Evolutionary conservation across 176 grass and related monocot species (phyloP).

Genomic region (Chrysopogon serrulatus): DNA sequence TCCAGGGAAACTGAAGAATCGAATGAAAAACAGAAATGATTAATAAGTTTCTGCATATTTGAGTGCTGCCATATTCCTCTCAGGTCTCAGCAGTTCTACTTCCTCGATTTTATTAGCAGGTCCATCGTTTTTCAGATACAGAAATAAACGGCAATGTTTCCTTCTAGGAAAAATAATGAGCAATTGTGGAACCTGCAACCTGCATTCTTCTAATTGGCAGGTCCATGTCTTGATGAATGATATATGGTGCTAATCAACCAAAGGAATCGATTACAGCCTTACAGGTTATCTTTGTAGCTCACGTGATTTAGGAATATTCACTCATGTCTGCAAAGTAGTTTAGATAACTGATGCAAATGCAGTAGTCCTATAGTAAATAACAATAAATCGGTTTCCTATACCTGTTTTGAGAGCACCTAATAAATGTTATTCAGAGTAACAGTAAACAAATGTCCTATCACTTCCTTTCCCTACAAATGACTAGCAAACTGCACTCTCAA

Average conservation of each 20-base stretch:
- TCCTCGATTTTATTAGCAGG: neutral
- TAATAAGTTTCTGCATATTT: conserved; percentile 11
- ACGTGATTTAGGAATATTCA: neutral
- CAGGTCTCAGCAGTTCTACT: neutral
- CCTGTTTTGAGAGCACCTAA: neutral
- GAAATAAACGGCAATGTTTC: neutral
- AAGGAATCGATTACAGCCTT: neutral
- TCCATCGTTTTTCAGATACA: neutral
- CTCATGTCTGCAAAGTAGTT: neutral
- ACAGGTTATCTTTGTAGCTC: neutral
- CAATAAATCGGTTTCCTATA: neutral
- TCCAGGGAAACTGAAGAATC: conserved; percentile 39
- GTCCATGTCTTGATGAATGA: neutral
- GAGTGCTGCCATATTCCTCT: neutral
- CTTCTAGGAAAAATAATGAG: neutral
- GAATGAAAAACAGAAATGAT: conserved; percentile 8
- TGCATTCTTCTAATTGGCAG: neutral
- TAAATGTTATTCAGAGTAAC: neutral
- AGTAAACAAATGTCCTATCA: neutral
- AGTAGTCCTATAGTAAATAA: neutral
- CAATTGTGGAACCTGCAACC: neutral
- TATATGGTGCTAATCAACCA: neutral
- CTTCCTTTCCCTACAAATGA: neutral
- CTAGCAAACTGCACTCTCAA: neutral
- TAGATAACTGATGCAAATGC: neutral